Conservation (phyloP, 2,329 filamentous ascomycete genomes). For the Trichoderma gracile region DNA sequence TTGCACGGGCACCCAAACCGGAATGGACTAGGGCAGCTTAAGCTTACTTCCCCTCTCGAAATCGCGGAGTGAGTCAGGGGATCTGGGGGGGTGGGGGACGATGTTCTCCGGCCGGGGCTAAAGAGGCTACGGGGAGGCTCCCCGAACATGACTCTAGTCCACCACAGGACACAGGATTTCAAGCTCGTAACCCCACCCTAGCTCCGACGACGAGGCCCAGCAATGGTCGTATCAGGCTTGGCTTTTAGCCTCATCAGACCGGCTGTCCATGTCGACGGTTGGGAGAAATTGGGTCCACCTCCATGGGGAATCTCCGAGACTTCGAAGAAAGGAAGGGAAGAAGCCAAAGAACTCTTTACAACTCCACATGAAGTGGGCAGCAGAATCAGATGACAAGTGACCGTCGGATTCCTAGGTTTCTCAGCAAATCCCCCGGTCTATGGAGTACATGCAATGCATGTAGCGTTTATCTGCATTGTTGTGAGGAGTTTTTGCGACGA, state of each 20-base stretch:
- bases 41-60: slow-evolving; percentile 8
- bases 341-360: neutral
- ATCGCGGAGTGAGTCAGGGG: slow-evolving; percentile 13
- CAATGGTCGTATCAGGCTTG: neutral
- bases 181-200: slow-evolving; percentile 15
- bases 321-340: no score
- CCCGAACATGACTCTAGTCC: neutral
- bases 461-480: neutral
- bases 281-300: neutral
- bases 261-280: neutral
- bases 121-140: slow-evolving; percentile 1
- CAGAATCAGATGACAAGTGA: neutral
- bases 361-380: neutral
- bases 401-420: neutral
- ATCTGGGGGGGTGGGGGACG: neutral
- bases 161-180: neutral
- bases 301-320: slow-evolving; percentile 7
- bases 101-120: no score
- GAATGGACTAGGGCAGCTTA: neutral
- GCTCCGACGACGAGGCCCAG: neutral
- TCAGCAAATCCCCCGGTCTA: neutral
- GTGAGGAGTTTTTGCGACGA: no score
- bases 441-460: neutral
- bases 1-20: neutral
- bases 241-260: neutral